These are phyloP conservation scores for Neurospora sp. DNA, from an alignment of 495 filamentous ascomycete species.

Conservation along the genomic window DNA sequence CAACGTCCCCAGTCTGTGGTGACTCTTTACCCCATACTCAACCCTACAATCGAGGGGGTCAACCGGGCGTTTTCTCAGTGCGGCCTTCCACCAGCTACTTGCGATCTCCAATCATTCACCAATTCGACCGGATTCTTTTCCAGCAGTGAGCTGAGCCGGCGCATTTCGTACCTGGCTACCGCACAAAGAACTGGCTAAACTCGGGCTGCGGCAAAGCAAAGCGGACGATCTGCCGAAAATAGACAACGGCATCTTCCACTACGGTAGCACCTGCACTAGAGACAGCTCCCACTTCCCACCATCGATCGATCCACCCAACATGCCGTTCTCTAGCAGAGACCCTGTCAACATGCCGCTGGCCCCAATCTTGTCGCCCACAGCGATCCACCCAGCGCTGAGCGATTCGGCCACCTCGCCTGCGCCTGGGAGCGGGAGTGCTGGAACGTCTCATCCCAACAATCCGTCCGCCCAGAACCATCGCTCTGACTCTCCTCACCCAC, in stretches of 20 bases:
- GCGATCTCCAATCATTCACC: background rate
- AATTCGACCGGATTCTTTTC: background rate
- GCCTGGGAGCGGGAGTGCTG: background rate
- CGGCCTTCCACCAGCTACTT: background rate
- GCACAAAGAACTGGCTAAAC: background rate
- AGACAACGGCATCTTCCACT: slow-evolving; percentile 1
- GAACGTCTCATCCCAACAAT: background rate
- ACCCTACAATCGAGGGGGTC: background rate
- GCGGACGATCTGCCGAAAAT: background rate
- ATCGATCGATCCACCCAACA: slow-evolving; percentile 12
- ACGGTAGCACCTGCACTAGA: slow-evolving; percentile 19
- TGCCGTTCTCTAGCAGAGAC: slow-evolving; percentile 4
- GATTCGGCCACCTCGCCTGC: slow-evolving; percentile 5
- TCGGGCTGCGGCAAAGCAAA: background rate
- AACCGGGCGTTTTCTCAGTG: background rate
- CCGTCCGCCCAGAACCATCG: background rate
- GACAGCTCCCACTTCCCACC: slow-evolving; percentile 13
- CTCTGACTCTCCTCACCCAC: background rate
- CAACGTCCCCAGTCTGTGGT: background rate
- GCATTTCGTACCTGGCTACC: background rate
- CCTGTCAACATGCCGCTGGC: slow-evolving; percentile 21
- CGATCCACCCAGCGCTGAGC: slow-evolving; percentile 31
- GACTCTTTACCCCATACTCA: background rate
- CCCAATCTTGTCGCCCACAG: slow-evolving; percentile 27
- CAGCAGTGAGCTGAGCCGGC: background rate